Conservation (phyloP, 257 asterid species). For the Agastache rugosa region DNA sequence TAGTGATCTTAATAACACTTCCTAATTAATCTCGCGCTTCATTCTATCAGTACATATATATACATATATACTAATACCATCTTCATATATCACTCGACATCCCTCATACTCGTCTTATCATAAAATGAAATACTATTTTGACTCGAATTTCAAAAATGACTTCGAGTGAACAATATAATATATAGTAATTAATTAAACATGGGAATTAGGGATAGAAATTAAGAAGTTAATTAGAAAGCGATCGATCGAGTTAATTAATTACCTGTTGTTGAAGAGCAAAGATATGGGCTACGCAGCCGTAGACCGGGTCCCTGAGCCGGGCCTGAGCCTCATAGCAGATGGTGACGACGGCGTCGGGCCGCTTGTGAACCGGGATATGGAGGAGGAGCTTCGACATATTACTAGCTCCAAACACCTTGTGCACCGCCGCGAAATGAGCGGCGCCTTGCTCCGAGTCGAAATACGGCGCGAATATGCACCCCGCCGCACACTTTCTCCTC, state of each 20-base stretch:
- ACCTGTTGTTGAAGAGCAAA: slow-evolving; percentile 86
- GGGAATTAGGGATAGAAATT: not conserved
- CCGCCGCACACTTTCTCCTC: slow-evolving; percentile 75
- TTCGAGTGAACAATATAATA: too few relatives aligned
- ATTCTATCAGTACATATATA: not conserved
- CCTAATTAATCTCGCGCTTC: not conserved
- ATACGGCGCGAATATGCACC: slow-evolving; percentile 83
- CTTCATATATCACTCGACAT: too few relatives aligned
- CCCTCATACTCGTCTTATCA: too few relatives aligned
- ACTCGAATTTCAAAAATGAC: too few relatives aligned
- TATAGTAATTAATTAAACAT: too few relatives aligned
- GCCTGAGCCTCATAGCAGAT: slow-evolving; percentile 84
- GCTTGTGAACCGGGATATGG: slow-evolving; percentile 64
- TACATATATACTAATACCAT: too few relatives aligned
- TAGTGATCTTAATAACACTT: not conserved
- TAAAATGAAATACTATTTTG: too few relatives aligned
- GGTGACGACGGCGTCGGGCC: slow-evolving; percentile 73
- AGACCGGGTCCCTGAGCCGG: slow-evolving; percentile 75
- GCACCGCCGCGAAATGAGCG: slow-evolving; percentile 83
- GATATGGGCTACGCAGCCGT: slow-evolving; percentile 77
- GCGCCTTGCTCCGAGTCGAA: slow-evolving; percentile 90
- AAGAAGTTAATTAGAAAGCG: not conserved
- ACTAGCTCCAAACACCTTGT: slow-evolving; percentile 85
- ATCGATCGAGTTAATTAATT: too few relatives aligned
- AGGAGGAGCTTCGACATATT: slow-evolving; percentile 74